phyloP scores from a whole-genome alignment of 2,329 filamentous ascomycete species.

The Stemphylium vesicarium region DNA sequence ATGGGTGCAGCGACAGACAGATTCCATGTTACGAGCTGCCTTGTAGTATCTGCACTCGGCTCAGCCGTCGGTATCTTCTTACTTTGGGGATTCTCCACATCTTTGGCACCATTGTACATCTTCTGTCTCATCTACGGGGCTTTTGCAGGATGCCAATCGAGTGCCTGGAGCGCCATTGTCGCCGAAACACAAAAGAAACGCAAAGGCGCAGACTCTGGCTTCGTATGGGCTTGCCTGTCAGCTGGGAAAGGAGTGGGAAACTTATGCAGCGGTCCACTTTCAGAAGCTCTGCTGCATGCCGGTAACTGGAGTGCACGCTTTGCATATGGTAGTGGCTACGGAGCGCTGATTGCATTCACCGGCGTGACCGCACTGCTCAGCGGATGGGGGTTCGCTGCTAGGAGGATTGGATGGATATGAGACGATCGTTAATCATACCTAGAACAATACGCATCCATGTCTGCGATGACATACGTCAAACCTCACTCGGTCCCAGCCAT shows the following conservation, averaged over 20 bases:
- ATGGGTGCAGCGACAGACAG: slow-evolving; percentile 51
- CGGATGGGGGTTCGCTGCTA: slow-evolving; percentile 40
- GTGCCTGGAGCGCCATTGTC: slow-evolving; percentile 55
- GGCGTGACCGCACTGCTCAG: slow-evolving; percentile 48
- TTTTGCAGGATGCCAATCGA: slow-evolving; percentile 50
- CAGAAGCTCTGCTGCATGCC: slow-evolving; percentile 53
- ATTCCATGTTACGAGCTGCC: slow-evolving; percentile 48
- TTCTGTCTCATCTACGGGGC: slow-evolving; percentile 54
- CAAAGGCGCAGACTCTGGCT: slow-evolving; percentile 52
- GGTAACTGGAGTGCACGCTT: slow-evolving; percentile 46
- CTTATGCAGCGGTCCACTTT: slow-evolving; percentile 59
- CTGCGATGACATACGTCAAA: slow-evolving; percentile 1
- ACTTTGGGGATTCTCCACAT: slow-evolving; percentile 56
- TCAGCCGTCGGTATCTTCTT: slow-evolving; percentile 49
- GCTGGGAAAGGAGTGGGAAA: slow-evolving; percentile 60
- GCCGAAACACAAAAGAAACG: slow-evolving; percentile 50
- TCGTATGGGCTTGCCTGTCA: slow-evolving; percentile 57
- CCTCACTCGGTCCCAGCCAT: not conserved
- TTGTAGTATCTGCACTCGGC: slow-evolving; percentile 47
- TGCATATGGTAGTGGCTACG: slow-evolving; percentile 54
- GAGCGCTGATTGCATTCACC: slow-evolving; percentile 52
- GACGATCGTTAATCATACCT: not conserved
- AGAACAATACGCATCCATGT: not conserved
- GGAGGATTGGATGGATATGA: slow-evolving; percentile 41
- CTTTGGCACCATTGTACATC: slow-evolving; percentile 49